Base-by-base conservation (phyloP, 2,329 filamentous ascomycete genomes). In the Pseudogymnoascus sp. region DNA sequence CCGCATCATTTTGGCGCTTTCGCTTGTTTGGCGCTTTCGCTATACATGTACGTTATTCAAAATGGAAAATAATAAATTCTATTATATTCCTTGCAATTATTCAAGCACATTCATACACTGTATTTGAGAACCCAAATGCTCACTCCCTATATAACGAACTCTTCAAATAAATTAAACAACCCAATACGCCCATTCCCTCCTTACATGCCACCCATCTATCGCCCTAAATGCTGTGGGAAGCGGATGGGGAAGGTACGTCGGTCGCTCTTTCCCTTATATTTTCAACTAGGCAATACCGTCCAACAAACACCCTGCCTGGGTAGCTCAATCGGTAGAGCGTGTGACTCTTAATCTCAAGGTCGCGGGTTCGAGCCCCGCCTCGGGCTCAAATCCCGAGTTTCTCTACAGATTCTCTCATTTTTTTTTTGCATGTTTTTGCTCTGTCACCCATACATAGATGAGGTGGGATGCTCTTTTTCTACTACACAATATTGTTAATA, bases 271-370 rank as follows among this genome's bases (percentile, higher is more conserved):
- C 28, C 4, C 28, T 56, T 56, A 34, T 56, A 56, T 18, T 56
- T 1, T 12, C 6, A 18, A 1, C 28, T 5, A 34, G 4, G 50
- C 3, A 21, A 56, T 21, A 56, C 3, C n/a, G n/a, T 21, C 50
- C 50, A 56, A 36, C 50, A 56, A 56, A 4, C 25, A 56, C 50
- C 59, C 40, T 61, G 60, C 59, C 59, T 60, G 59, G 59, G 59
- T 86, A 85, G 83, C 83, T 85, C 83, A 85, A 85, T 85, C 82
- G 82, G 83, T 87, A 88, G 85, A 88, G 84, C 84, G 84, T 87
- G 81, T 86, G 84, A 87, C 85, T 87, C 85, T 79, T 56, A 56
- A 56, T 56, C 50, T 56, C 50, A 56, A 56, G 50, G 50, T 56
- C 50, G 50, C 50, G 50, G 50, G 50, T 56, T 56, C 50, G 50